A percentile compares a stretch with the other conserved stretches of the same genome.
These are phyloP conservation scores for Pseudoturritis turrita DNA, from an alignment of 345 rosid genomes.

Conservation along the genomic window DNA sequence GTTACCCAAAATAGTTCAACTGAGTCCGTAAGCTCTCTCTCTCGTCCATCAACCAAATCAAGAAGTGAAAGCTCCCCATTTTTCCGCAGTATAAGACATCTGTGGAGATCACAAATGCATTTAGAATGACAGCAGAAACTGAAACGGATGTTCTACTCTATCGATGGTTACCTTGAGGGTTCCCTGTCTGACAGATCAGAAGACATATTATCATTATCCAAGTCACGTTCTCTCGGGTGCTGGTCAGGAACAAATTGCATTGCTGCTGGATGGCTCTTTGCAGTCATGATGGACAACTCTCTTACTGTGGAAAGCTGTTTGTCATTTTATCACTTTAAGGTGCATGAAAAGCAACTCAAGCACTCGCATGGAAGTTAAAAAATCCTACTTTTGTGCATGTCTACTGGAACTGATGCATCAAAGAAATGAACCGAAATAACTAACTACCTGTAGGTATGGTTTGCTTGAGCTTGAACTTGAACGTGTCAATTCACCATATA, in stretches of 20 bases:
- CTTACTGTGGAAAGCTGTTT: slow-evolving; percentile 99
- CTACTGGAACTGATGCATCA: neutral
- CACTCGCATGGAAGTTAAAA: slow-evolving; percentile 12
- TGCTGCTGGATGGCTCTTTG: slow-evolving; percentile 99
- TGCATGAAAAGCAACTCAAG: slow-evolving; percentile 47
- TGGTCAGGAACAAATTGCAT: slow-evolving; percentile 97
- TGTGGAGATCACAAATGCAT: slow-evolving; percentile 30
- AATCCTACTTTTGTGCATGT: neutral
- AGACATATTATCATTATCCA: slow-evolving; percentile 43
- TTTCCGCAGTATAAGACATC: slow-evolving; percentile 88
- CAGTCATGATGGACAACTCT: slow-evolving; percentile 98
- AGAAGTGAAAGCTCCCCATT: slow-evolving; percentile 95
- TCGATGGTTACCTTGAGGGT: slow-evolving; percentile 69
- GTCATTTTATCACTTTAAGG: slow-evolving; percentile 99
- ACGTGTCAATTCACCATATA: slow-evolving; percentile 76
- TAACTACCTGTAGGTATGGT: slow-evolving; percentile 80
- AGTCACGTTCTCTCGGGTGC: slow-evolving; percentile 49
- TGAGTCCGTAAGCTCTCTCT: slow-evolving; percentile 91
- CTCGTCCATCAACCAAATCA: slow-evolving; percentile 97
- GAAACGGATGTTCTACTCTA: slow-evolving; percentile 8
- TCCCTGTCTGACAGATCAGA: slow-evolving; percentile 52
- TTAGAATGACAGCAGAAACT: slow-evolving; percentile 30
- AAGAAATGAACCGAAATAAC: slow-evolving; percentile 9
- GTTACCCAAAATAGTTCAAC: slow-evolving; percentile 99
- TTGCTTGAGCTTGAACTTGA: too few species aligned